Percentiles rank a stretch among this genome's conserved stretches.
phyloP scores from a whole-genome alignment of 306 rosid genomes.

The Ziziphus jujuba region DNA sequence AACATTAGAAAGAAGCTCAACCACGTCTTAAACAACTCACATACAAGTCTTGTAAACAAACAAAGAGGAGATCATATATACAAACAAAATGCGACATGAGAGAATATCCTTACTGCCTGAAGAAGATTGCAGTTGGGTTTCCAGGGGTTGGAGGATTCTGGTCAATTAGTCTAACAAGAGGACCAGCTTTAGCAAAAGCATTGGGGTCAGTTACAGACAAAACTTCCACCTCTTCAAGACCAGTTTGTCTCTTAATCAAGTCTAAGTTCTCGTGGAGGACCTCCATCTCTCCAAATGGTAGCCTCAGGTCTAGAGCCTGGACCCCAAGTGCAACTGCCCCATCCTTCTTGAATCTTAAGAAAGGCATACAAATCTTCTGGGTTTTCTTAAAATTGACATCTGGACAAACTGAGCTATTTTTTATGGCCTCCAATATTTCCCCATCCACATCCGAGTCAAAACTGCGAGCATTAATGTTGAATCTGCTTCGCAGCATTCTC shows the following conservation, averaged over 20 bases:
- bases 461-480: slow-evolving; percentile 37
- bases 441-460: slow-evolving; percentile 57
- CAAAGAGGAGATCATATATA: not conserved
- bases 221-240: slow-evolving; percentile 71
- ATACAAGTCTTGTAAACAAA: not conserved
- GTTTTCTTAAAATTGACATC: slow-evolving; percentile 54
- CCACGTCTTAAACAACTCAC: too few species aligned
- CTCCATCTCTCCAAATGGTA: slow-evolving; percentile 79
- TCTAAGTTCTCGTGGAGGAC: slow-evolving; percentile 78
- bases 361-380: slow-evolving; percentile 84
- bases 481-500: slow-evolving; percentile 57
- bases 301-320: slow-evolving; percentile 73
- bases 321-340: slow-evolving; percentile 65
- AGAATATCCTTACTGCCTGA: slow-evolving; percentile 25
- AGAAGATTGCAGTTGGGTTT: slow-evolving; percentile 83
- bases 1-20: not conserved
- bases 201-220: slow-evolving; percentile 54
- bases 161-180: slow-evolving; percentile 47
- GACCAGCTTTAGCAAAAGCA: slow-evolving; percentile 65
- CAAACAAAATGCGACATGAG: not conserved
- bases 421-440: slow-evolving; percentile 61
- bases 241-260: slow-evolving; percentile 73
- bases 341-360: slow-evolving; percentile 78
- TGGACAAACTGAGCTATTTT: slow-evolving; percentile 57
- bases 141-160: slow-evolving; percentile 92